A percentile compares a stretch with the other conserved stretches of the same genome.
Evolutionary conservation across 768 basidiomycete species (phyloP).

Genomic region (Phylloporus sp.): DNA sequence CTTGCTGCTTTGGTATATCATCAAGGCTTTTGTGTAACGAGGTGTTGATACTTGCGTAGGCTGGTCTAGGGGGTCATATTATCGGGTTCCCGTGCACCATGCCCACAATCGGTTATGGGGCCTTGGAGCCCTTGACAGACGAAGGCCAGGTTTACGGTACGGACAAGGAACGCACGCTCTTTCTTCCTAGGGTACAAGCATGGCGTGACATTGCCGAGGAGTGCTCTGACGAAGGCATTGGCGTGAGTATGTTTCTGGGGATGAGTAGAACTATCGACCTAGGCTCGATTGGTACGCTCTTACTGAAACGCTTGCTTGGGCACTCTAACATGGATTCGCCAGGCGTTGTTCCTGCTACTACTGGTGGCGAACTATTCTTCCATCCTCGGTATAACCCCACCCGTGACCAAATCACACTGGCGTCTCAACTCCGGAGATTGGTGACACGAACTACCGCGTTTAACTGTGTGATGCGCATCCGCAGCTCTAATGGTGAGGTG

Average conservation of each 20-base stretch:
- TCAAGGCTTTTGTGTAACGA: conserved; percentile 10
- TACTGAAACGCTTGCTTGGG: background rate
- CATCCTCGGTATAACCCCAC: conserved; percentile 81
- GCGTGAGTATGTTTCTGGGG: conserved; percentile 85
- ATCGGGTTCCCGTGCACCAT: conserved; percentile 66
- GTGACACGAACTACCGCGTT: conserved; percentile 70
- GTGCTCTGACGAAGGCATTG: conserved; percentile 85
- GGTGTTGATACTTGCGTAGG: conserved; percentile 32
- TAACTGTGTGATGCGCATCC: conserved; percentile 74
- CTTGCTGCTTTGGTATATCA: conserved; percentile 66
- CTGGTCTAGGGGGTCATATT: conserved; percentile 74
- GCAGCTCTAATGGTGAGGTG: conserved; percentile 75
- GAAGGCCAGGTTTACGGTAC: conserved; percentile 75
- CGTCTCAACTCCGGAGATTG: conserved; percentile 74
- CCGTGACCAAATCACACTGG: conserved; percentile 60
- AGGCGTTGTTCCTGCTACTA: conserved; percentile 66
- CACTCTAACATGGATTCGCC: conserved; percentile 3
- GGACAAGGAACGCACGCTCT: conserved; percentile 82
- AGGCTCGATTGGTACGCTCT: conserved; percentile 69
- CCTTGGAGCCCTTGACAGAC: conserved; percentile 50
- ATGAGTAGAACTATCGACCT: conserved; percentile 79
- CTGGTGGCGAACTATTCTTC: conserved; percentile 90
- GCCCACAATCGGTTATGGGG: conserved; percentile 72
- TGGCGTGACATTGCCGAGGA: conserved; percentile 88
- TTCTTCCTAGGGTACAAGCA: conserved; percentile 65